These are phyloP conservation scores for Vitis hybrid DNA, from an alignment of 177 flowering plant species.

Conservation along the genomic window DNA sequence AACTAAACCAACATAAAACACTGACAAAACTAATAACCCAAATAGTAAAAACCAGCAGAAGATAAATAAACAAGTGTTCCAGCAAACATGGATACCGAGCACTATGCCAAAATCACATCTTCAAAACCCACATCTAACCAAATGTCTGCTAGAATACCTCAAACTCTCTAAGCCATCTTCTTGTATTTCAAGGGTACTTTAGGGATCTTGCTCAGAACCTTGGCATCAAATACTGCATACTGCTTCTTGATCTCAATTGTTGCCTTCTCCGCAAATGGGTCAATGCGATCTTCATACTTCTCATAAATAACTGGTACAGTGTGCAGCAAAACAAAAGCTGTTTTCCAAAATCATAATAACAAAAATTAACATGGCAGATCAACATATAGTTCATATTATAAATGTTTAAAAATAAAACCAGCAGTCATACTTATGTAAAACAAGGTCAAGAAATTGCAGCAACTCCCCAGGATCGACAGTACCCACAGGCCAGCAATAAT, in stretches of 20 bases:
- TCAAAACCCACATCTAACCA: constrained; percentile 10
- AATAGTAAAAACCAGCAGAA: background rate
- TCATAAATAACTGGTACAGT: constrained; percentile 44
- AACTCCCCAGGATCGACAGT: constrained; percentile 67
- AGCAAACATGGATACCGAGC: constrained; percentile 1
- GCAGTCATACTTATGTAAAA: constrained; percentile 59
- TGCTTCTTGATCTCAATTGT: constrained; percentile 33
- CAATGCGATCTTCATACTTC: constrained; percentile 44
- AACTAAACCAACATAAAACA: constrained; percentile 5
- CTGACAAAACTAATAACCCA: background rate
- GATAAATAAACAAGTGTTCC: background rate
- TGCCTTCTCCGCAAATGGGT: constrained; percentile 43
- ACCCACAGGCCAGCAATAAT: constrained; percentile 69
- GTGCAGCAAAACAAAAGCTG: constrained; percentile 44
- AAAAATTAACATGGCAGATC: background rate
- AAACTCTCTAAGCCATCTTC: constrained; percentile 19
- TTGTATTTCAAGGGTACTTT: constrained; percentile 28
- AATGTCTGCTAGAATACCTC: background rate
- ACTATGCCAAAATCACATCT: constrained; percentile 3
- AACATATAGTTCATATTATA: background rate
- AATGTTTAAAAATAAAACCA: background rate
- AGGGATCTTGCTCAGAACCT: constrained; percentile 42
- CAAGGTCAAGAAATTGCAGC: constrained; percentile 84
- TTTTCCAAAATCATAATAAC: constrained; percentile 1
- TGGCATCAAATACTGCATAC: constrained; percentile 40